A percentile compares a stretch with the other conserved stretches of the same genome.
Evolutionary conservation across 2,329 filamentous ascomycete genomes (phyloP).

Genomic region (Atkinsonella hypoxylon): DNA sequence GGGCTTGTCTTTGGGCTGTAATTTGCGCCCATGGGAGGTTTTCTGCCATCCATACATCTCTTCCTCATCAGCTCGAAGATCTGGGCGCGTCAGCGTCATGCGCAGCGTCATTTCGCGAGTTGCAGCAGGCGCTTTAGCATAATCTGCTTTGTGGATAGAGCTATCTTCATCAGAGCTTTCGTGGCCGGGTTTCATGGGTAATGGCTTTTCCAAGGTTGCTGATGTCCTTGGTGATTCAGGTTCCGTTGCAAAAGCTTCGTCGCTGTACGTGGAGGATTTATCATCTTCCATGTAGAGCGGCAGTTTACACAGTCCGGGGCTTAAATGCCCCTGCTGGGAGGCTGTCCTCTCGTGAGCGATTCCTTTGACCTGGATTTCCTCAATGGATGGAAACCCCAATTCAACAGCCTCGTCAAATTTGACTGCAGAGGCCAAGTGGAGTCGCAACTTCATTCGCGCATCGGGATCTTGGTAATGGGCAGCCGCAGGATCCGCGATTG

Average conservation of each 20-base stretch:
- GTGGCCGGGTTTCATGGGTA: constrained; percentile 16
- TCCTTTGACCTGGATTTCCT: constrained; percentile 26
- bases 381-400: constrained; percentile 72
- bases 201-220: constrained; percentile 30
- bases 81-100: constrained; percentile 87
- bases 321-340: constrained; percentile 15
- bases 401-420: constrained; percentile 94
- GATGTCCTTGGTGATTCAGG: constrained; percentile 49
- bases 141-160: constrained; percentile 23
- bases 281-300: constrained; percentile 49
- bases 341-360: constrained; percentile 12
- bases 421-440: constrained; percentile 78
- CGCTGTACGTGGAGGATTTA: constrained; percentile 40
- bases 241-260: constrained; percentile 42
- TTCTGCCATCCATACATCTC: constrained; percentile 59
- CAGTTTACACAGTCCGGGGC: constrained; percentile 35
- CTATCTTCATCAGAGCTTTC: constrained; percentile 15
- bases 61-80: constrained; percentile 65
- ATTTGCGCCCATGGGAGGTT: constrained; percentile 28
- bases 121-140: constrained; percentile 39
- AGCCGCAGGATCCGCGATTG: constrained; percentile 53
- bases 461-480: constrained; percentile 86
- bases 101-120: constrained; percentile 86
- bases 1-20: constrained; percentile 24
- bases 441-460: constrained; percentile 71